These are phyloP conservation scores for Pseudomassariella vexata DNA, from an alignment of 2,329 filamentous ascomycete genomes.

Conservation along the genomic window DNA sequence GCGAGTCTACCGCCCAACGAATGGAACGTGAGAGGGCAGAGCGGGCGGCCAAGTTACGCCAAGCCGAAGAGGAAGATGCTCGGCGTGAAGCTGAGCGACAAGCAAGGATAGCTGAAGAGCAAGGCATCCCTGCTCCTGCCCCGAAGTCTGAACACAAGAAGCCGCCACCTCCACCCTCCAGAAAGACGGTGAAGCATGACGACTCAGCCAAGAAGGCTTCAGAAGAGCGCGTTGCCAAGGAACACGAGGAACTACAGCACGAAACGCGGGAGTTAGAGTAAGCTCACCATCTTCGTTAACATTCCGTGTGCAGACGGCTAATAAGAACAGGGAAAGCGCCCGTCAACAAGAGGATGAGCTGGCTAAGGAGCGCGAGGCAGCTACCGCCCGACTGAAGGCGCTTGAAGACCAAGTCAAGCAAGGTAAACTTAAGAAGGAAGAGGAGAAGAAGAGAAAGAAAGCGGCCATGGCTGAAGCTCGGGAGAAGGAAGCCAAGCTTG, in stretches of 20 bases:
- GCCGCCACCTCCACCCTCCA: slow-evolving; percentile 72
- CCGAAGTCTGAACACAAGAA: slow-evolving; percentile 49
- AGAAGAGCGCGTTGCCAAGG: slow-evolving; percentile 59
- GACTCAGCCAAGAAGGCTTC: slow-evolving; percentile 54
- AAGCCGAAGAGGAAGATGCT: slow-evolving; percentile 91
- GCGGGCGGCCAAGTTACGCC: slow-evolving; percentile 76
- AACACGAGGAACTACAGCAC: slow-evolving; percentile 70
- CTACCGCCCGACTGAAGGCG: slow-evolving; percentile 76
- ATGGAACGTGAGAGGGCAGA: slow-evolving; percentile 85
- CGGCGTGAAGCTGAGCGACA: slow-evolving; percentile 84
- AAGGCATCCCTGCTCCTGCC: slow-evolving; percentile 55
- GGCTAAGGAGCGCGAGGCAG: slow-evolving; percentile 70
- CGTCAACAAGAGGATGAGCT: slow-evolving; percentile 75
- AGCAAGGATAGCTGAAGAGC: slow-evolving; percentile 74
- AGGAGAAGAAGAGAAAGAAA: slow-evolving; percentile 90
- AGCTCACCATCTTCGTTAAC: slow-evolving; percentile 33
- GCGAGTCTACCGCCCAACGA: slow-evolving; percentile 77
- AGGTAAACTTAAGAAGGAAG: slow-evolving; percentile 91
- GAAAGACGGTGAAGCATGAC: slow-evolving; percentile 63
- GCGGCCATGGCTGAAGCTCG: slow-evolving; percentile 80
- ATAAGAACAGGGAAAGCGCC: slow-evolving; percentile 59
- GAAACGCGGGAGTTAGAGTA: slow-evolving; percentile 78
- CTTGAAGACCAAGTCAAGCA: slow-evolving; percentile 91
- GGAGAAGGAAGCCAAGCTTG: slow-evolving; percentile 80
- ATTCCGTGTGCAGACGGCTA: slow-evolving; percentile 9